Conservation (phyloP, 2,329 filamentous ascomycete genomes). For the Sarocladium brachiariae region DNA sequence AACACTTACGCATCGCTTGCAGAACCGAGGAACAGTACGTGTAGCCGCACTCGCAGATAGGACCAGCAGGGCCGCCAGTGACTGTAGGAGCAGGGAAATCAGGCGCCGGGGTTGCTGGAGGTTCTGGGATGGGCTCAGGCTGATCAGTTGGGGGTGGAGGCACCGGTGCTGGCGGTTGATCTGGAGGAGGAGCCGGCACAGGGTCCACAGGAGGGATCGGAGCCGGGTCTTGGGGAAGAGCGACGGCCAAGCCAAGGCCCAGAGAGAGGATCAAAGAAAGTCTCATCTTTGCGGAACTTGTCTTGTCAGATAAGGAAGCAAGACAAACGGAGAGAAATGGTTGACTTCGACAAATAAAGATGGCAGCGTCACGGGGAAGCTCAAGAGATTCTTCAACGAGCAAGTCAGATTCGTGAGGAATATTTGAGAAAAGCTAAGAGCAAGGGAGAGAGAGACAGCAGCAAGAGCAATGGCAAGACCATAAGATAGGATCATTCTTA, state of each 20-base stretch:
- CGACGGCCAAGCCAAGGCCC: constrained; percentile 8
- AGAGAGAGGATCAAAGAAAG: constrained; percentile 17
- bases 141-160: constrained; percentile 16
- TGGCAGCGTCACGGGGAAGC: too few relatives aligned
- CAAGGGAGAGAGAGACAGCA: too few relatives aligned
- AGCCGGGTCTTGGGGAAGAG: constrained; percentile 10
- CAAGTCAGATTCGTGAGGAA: too few relatives aligned
- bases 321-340: too few relatives aligned
- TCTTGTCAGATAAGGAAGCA: too few relatives aligned
- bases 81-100: constrained; percentile 14
- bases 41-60: constrained; percentile 34
- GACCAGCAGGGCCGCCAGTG: constrained; percentile 18
- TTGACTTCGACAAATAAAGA: too few relatives aligned
- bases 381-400: too few relatives aligned
- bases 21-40: constrained; percentile 34
- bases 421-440: too few relatives aligned
- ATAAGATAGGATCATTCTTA: too few relatives aligned
- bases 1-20: constrained; percentile 26
- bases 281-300: constrained; percentile 20
- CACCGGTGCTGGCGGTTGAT: constrained; percentile 11
- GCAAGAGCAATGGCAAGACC: too few relatives aligned
- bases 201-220: constrained; percentile 7
- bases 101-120: constrained; percentile 10
- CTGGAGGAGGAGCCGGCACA: constrained; percentile 16
- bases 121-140: constrained; percentile 10